Percentiles rank a stretch among this genome's conserved stretches.
Conservation (phyloP, 352 stramenopile species). For the Aphanomyces stellatus region DNA sequence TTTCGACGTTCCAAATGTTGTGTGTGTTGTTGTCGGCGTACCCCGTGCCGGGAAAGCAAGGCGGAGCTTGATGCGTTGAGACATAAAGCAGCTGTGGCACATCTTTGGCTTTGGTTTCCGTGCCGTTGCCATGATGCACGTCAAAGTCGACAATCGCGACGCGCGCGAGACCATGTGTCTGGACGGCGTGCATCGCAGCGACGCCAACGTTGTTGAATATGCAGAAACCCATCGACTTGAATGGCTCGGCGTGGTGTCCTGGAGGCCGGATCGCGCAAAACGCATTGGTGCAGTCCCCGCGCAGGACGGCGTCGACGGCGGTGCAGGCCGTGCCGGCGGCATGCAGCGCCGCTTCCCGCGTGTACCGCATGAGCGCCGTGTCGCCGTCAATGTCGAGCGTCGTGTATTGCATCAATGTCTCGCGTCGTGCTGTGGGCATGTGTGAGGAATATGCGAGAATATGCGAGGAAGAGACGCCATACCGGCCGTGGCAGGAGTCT, state of each 20-base stretch:
- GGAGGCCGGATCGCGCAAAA: slow-evolving; percentile 83
- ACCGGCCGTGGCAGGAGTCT: slow-evolving; percentile 15
- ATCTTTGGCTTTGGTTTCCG: slow-evolving; percentile 32
- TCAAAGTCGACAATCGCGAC: slow-evolving; percentile 70
- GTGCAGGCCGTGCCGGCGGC: slow-evolving; percentile 75
- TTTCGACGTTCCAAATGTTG: slow-evolving; percentile 42
- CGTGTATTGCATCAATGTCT: slow-evolving; percentile 53
- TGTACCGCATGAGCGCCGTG: slow-evolving; percentile 57
- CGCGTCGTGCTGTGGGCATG: slow-evolving; percentile 34
- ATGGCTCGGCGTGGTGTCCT: slow-evolving; percentile 45
- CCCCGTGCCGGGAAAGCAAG: slow-evolving; percentile 39
- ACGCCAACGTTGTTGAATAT: slow-evolving; percentile 95
- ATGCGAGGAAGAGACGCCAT: too few species aligned
- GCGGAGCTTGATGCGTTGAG: slow-evolving; percentile 41
- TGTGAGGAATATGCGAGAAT: too few species aligned
- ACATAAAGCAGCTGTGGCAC: slow-evolving; percentile 38
- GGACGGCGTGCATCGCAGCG: slow-evolving; percentile 88
- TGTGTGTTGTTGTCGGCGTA: slow-evolving; percentile 29
- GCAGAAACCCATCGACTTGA: slow-evolving; percentile 82
- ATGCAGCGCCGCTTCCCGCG: slow-evolving; percentile 43
- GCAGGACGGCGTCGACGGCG: slow-evolving; percentile 53
- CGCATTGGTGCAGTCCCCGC: slow-evolving; percentile 38
- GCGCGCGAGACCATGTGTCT: slow-evolving; percentile 35
- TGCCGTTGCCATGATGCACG: slow-evolving; percentile 86
- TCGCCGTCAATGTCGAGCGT: slow-evolving; percentile 61